These are phyloP conservation scores for Ceratocystis alfenasii DNA, from an alignment of 2,329 filamentous ascomycete genomes.

Conservation along the genomic window DNA sequence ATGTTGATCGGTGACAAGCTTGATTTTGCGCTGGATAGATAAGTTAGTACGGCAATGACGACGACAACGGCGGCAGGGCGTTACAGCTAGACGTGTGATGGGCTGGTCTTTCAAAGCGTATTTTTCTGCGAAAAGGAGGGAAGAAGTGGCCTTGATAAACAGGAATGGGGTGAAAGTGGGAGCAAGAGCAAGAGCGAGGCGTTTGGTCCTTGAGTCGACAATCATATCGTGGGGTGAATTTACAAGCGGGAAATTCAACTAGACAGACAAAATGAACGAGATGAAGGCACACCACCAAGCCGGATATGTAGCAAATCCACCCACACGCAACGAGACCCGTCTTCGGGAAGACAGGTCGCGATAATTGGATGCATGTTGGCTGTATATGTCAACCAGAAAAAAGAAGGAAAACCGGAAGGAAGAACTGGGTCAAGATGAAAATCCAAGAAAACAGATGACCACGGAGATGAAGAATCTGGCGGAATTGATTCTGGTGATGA, in stretches of 20 bases:
- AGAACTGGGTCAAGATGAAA: neutral
- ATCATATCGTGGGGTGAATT: neutral
- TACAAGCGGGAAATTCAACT: too few species aligned
- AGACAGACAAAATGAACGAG: too few species aligned
- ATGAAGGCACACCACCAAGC: too few species aligned
- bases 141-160: neutral
- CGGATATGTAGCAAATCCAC: too few species aligned
- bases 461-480: neutral
- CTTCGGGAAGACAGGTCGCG: too few species aligned
- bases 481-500: neutral
- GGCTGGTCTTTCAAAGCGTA: neutral
- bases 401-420: neutral
- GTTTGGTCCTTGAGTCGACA: neutral
- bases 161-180: neutral
- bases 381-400: too few species aligned
- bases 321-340: too few species aligned
- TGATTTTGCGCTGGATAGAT: constrained; percentile 65
- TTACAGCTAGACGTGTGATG: neutral
- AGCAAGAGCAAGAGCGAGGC: too few species aligned
- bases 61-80: too few species aligned
- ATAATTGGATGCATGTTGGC: too few species aligned
- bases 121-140: neutral
- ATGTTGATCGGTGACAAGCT: constrained; percentile 84
- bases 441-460: neutral
- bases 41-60: neutral